Percentiles rank a stretch among this genome's conserved stretches.
These are phyloP conservation scores for Penicillium sp. DNA, from an alignment of 2,329 filamentous ascomycete species.

Conservation along the genomic window DNA sequence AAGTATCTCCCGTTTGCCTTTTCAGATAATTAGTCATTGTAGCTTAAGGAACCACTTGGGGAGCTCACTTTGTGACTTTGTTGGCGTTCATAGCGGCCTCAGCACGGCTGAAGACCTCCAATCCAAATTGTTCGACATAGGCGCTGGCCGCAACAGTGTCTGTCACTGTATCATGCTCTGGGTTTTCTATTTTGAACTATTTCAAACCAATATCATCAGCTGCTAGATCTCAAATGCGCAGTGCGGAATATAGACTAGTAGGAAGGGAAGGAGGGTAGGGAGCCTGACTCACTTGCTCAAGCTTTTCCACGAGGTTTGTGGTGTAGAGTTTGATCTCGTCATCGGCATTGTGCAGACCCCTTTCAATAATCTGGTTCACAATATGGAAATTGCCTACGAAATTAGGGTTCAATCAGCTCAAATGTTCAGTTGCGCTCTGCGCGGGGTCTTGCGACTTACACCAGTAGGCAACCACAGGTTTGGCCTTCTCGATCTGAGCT, in stretches of 20 bases:
- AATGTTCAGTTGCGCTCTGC: slow-evolving; percentile 4
- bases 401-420: slow-evolving; percentile 16
- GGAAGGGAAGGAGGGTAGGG: not conserved
- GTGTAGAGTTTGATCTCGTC: slow-evolving; percentile 79
- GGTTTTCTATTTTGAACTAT: slow-evolving; percentile 69
- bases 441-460: slow-evolving; percentile 58
- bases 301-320: slow-evolving; percentile 79
- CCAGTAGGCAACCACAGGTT: slow-evolving; percentile 92
- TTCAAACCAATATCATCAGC: slow-evolving; percentile 6
- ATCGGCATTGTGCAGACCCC: slow-evolving; percentile 73
- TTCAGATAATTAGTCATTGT: not conserved
- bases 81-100: slow-evolving; percentile 78
- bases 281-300: slow-evolving; percentile 65
- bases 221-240: not conserved
- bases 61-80: slow-evolving; percentile 70
- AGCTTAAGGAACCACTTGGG: not conserved
- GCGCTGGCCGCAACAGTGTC: slow-evolving; percentile 86
- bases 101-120: slow-evolving; percentile 81
- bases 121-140: slow-evolving; percentile 90
- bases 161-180: slow-evolving; percentile 74
- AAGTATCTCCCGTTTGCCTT: slow-evolving; percentile 89
- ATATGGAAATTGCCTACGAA: slow-evolving; percentile 79
- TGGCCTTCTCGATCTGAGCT: slow-evolving; percentile 76
- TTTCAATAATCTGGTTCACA: slow-evolving; percentile 83
- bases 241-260: not conserved